phyloP scores from a whole-genome alignment of 306 rosid genomes.

The Dalbergia cultrata region DNA sequence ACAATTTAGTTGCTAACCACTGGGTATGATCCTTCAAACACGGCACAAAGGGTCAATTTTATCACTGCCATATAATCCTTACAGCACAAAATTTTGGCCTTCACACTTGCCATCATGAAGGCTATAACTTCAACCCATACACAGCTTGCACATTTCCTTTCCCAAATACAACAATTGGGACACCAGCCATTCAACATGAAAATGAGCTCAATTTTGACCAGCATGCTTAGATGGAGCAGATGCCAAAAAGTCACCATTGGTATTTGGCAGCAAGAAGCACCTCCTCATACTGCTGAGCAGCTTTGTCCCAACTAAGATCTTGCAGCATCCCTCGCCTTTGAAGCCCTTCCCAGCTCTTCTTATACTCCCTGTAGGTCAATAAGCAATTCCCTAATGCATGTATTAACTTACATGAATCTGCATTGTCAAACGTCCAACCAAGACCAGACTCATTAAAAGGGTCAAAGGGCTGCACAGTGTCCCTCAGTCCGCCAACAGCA shows the following conservation, averaged over 20 bases:
- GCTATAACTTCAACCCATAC: not conserved
- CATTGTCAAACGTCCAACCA: slow-evolving; percentile 86
- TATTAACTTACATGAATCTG: slow-evolving; percentile 65
- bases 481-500: slow-evolving; percentile 85
- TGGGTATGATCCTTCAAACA: not conserved
- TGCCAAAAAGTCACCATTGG: slow-evolving; percentile 57
- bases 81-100: not conserved
- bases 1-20: not conserved
- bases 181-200: slow-evolving; percentile 16
- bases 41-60: not conserved
- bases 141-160: not conserved
- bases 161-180: slow-evolving; percentile 6
- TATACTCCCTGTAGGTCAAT: slow-evolving; percentile 65
- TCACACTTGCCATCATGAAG: not conserved
- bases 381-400: slow-evolving; percentile 80
- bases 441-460: slow-evolving; percentile 71
- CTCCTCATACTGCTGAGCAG: slow-evolving; percentile 83
- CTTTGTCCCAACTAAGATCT: slow-evolving; percentile 84
- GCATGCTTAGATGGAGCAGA: not conserved
- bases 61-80: not conserved
- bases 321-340: slow-evolving; percentile 82
- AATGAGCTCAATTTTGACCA: not conserved
- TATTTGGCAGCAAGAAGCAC: slow-evolving; percentile 80
- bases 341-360: slow-evolving; percentile 90
- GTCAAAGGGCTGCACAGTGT: slow-evolving; percentile 77